Percentiles rank a stretch among this genome's conserved stretches.
These are phyloP conservation scores for Chenopodium suecicum DNA, from an alignment of 148 eudicot genomes.

Conservation along the genomic window DNA sequence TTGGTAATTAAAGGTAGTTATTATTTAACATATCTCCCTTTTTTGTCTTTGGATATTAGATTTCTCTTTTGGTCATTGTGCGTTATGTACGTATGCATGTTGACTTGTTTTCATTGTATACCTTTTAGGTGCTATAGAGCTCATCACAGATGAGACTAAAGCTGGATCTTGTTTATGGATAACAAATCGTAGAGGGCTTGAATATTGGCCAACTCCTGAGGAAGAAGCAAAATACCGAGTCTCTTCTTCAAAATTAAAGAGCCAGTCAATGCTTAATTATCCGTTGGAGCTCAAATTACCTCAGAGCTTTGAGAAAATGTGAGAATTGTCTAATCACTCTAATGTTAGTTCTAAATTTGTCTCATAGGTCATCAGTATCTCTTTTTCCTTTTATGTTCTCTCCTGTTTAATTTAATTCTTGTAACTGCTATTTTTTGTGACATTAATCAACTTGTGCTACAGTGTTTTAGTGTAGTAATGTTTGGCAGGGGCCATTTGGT, in stretches of 20 bases:
- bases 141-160: constrained; percentile 74
- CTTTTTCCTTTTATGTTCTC: background rate
- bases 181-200: constrained; percentile 81
- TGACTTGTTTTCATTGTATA: constrained; percentile 17
- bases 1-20: constrained; percentile 63
- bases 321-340: constrained; percentile 23
- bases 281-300: constrained; percentile 57
- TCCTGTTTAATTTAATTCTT: background rate
- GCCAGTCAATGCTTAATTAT: constrained; percentile 31
- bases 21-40: background rate
- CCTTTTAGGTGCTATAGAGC: constrained; percentile 76
- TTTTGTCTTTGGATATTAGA: background rate
- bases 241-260: constrained; percentile 40
- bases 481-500: background rate
- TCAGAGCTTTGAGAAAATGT: constrained; percentile 85
- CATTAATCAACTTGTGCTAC: background rate
- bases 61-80: background rate
- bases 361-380: background rate
- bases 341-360: background rate
- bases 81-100: constrained; percentile 7
- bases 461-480: background rate
- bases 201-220: constrained; percentile 90
- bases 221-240: constrained; percentile 86
- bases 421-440: background rate
- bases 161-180: constrained; percentile 97